Conservation (phyloP, 176 grass and related monocot species). For the Melocanna baccifera region DNA sequence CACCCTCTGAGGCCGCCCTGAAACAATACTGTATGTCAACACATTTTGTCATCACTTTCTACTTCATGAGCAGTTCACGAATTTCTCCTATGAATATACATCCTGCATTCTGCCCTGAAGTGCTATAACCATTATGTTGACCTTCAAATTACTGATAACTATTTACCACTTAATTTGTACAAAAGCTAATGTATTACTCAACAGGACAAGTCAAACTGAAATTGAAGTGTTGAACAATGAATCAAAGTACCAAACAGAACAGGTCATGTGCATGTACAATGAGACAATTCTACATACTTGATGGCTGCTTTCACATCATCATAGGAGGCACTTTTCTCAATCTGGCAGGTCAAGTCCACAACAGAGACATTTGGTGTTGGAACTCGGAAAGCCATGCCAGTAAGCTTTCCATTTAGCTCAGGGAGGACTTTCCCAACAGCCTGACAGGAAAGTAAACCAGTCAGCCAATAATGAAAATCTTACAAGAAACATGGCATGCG, state of each 20-base stretch:
- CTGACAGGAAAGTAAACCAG: slow-evolving; percentile 36
- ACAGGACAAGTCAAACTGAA: slow-evolving; percentile 1
- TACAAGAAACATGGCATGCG: background rate
- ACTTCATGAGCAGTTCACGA: background rate
- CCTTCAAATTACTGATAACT: background rate
- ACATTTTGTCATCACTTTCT: background rate
- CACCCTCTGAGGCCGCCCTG: slow-evolving; percentile 83
- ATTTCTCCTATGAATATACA: background rate
- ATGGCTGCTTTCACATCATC: slow-evolving; percentile 97
- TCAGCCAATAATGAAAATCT: background rate
- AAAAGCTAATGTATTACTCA: background rate
- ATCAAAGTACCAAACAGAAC: background rate
- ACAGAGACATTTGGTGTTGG: slow-evolving; percentile 97
- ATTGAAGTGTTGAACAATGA: background rate
- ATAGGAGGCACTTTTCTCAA: slow-evolving; percentile 90
- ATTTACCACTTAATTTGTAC: background rate
- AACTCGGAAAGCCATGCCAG: slow-evolving; percentile 97
- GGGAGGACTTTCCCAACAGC: slow-evolving; percentile 97
- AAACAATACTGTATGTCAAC: slow-evolving; percentile 2
- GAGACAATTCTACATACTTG: slow-evolving; percentile 55
- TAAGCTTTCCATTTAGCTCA: slow-evolving; percentile 88
- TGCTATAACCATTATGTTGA: background rate
- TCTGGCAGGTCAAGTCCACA: slow-evolving; percentile 94
- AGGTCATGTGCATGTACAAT: slow-evolving; percentile 19
- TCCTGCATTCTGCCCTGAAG: background rate